These are phyloP conservation scores for Coemansia nantahalensis DNA, from an alignment of 192 early-diverging fungal genomes.

Conservation along the genomic window DNA sequence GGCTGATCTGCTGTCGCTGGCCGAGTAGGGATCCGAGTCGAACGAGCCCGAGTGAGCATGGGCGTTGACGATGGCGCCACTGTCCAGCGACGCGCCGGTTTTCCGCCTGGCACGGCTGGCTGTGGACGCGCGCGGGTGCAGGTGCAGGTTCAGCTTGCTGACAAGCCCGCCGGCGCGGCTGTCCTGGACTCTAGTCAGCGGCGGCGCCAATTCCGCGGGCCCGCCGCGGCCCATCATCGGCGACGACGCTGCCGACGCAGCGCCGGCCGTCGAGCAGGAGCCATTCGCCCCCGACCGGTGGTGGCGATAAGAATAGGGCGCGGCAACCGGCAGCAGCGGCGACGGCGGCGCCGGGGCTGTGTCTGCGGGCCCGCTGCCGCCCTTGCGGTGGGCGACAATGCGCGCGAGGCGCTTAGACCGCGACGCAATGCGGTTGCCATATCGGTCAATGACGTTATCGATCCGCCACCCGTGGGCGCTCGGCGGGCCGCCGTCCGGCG, in stretches of 20 bases:
- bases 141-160: slow-evolving; percentile 4
- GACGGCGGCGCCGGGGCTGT: not conserved
- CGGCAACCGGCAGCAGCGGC: not conserved
- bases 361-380: slow-evolving; percentile 3
- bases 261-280: slow-evolving; percentile 9
- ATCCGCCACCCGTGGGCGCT: slow-evolving; percentile 29
- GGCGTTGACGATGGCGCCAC: not conserved
- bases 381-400: slow-evolving; percentile 29
- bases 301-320: not conserved
- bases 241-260: slow-evolving; percentile 1
- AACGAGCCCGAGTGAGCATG: slow-evolving; percentile 18
- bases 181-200: slow-evolving; percentile 2
- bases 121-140: not conserved
- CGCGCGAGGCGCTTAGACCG: slow-evolving; percentile 33
- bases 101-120: slow-evolving; percentile 4
- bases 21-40: slow-evolving; percentile 21
- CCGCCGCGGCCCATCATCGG: slow-evolving; percentile 4
- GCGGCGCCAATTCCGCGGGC: not conserved
- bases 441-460: slow-evolving; percentile 40
- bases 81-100: slow-evolving; percentile 11
- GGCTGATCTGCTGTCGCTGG: slow-evolving; percentile 37
- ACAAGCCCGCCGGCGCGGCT: slow-evolving; percentile 7
- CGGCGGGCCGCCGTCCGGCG: not conserved
- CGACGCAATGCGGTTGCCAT: slow-evolving; percentile 31
- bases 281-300: slow-evolving; percentile 3